Percentiles rank a stretch among this genome's conserved stretches.
phyloP scores from a whole-genome alignment of 768 basidiomycete species.

The Tricholoma saponaceum region DNA sequence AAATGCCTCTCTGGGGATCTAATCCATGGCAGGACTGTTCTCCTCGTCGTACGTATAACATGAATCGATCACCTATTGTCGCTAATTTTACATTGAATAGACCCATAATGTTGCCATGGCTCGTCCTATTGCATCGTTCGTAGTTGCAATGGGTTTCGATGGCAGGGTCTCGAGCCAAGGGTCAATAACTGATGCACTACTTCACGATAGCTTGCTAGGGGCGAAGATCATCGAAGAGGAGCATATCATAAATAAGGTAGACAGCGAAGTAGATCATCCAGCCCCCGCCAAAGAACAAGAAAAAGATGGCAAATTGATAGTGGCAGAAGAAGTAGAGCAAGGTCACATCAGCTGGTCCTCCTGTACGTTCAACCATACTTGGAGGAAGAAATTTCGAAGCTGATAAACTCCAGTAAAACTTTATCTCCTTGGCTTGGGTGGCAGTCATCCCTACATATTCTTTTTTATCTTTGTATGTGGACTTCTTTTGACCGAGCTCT shows the following conservation, averaged over 20 bases:
- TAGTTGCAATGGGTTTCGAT: conserved; percentile 51
- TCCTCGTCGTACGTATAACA: conserved; percentile 59
- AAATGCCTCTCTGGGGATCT: conserved; percentile 80
- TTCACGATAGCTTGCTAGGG: conserved; percentile 31
- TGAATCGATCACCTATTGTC: neutral
- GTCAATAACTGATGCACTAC: conserved; percentile 44
- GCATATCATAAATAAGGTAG: conserved; percentile 20
- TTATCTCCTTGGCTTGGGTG: conserved; percentile 34
- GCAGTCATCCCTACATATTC: conserved; percentile 29
- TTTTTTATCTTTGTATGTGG: conserved; percentile 23
- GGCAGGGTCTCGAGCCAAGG: conserved; percentile 50
- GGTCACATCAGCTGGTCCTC: conserved; percentile 56
- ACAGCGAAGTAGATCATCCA: conserved; percentile 20
- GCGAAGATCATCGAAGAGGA: conserved; percentile 26
- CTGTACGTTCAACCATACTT: conserved; percentile 20
- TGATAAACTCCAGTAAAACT: conserved; percentile 25
- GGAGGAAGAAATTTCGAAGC: conserved; percentile 5
- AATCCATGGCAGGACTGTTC: conserved; percentile 72
- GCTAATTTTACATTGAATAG: conserved; percentile 17
- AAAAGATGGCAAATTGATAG: conserved; percentile 55
- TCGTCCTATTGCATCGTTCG: conserved; percentile 48
- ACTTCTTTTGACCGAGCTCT: conserved; percentile 19
- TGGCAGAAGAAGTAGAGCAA: conserved; percentile 58
- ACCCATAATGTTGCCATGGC: conserved; percentile 52
- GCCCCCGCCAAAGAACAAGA: conserved; percentile 18